Percentiles rank a stretch among this genome's conserved stretches.
Conservation (phyloP, 805 yeast species). For the Starmerella gropengiesseri region DNA sequence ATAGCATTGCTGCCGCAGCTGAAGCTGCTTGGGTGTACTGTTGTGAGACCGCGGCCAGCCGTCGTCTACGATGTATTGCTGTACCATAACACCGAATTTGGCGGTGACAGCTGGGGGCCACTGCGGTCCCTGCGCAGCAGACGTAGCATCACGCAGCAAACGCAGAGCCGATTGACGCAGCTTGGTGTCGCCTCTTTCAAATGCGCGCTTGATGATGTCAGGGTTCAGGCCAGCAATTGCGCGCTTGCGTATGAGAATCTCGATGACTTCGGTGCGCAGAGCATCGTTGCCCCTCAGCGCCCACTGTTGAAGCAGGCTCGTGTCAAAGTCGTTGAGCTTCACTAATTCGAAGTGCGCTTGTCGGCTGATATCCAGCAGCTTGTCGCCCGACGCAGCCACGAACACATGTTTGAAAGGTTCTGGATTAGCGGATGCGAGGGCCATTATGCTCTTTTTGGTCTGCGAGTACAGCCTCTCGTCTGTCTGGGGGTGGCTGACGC, state of each 20-base stretch:
- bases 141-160: constrained; percentile 7
- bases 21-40: constrained; percentile 7
- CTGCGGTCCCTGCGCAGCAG: not conserved
- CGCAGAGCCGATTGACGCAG: constrained; percentile 49
- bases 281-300: constrained; percentile 40
- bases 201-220: constrained; percentile 29
- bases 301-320: constrained; percentile 38
- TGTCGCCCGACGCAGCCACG: constrained; percentile 54
- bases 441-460: constrained; percentile 35
- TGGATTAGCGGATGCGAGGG: constrained; percentile 29
- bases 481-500: constrained; percentile 29
- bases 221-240: constrained; percentile 45
- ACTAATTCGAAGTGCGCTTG: constrained; percentile 36
- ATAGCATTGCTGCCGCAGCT: constrained; percentile 39
- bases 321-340: constrained; percentile 38
- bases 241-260: constrained; percentile 31
- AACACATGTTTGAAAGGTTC: constrained; percentile 35
- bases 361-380: constrained; percentile 44
- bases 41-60: constrained; percentile 29
- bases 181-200: constrained; percentile 32
- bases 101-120: not conserved
- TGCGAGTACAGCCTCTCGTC: constrained; percentile 38
- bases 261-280: constrained; percentile 34
- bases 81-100: constrained; percentile 12
- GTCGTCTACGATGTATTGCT: constrained; percentile 23